Evolutionary conservation across 2,329 filamentous ascomycete species (phyloP), one percentile per base, ranked within the genome.

Genomic region (Pseudogymnoascus sp.): DNA sequence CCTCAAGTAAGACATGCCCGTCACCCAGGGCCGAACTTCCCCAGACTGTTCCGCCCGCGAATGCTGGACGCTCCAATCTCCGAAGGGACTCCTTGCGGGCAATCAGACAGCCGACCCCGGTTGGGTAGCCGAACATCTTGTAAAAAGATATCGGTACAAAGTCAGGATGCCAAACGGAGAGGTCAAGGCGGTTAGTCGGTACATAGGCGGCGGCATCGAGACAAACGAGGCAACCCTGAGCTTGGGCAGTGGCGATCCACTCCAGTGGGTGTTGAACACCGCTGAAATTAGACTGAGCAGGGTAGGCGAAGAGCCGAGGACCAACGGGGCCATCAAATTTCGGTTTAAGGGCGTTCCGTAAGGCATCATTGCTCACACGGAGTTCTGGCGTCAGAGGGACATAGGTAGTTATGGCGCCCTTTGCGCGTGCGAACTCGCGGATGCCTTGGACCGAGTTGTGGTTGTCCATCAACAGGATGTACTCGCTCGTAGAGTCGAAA

Each of bases 241-340:
- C 61, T 65, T 78, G 76, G 1, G 76, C 76, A 14, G 71, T 63
- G 1, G 61, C 42, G 0, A 77, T 66, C 75, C 75, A 78, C 0
- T 68, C 67, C 0, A 79, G 70, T 13, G 77, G 75, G 50, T 79
- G 77, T 0, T 74, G 74, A 2, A 77, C 76, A 33, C 78, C 77
- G 59, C 70, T 75, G 63, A 79, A 79, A 66, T 80, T 80, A 65
- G 75, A 78, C 67, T 80, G 78, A 0, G 77, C 78, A 3, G 78
- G 78, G 67, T 77, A 80, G 3, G 77, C 77, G 64, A 80, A 78
- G 16, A 80, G 70, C 6, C 75, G 75, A 16, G 62, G 56, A 10
- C 59, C 63, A 38, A 35, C 26, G 33, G 47, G 47, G n/a, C 47
- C 26, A 56, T 56, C n/a, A 13, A 33, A 56, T 14, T 56, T 56